Conservation (phyloP, 2,329 filamentous ascomycete species). For the Whalleya microplaca region DNA sequence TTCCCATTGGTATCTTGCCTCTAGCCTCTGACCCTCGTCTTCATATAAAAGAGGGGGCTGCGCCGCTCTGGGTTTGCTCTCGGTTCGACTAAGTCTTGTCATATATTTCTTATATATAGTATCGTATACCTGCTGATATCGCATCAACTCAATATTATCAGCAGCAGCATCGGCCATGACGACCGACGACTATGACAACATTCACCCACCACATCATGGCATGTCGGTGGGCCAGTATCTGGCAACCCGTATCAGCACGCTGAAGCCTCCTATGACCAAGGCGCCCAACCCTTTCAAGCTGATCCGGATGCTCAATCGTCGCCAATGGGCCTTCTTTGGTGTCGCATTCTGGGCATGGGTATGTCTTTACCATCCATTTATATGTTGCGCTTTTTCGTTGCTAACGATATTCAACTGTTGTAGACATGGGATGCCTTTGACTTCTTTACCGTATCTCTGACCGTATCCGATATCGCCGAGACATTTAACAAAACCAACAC, state of each 20-base stretch:
- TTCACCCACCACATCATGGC: constrained; percentile 49
- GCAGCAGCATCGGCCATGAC: neutral
- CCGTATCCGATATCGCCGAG: constrained; percentile 55
- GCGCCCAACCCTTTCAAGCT: constrained; percentile 57
- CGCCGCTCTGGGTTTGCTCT: neutral
- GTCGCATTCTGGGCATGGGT: constrained; percentile 63
- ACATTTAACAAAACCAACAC: constrained; percentile 57
- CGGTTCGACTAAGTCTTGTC: neutral
- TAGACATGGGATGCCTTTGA: constrained; percentile 68
- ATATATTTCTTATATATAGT: neutral
- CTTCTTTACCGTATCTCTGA: constrained; percentile 68
- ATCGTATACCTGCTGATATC: neutral
- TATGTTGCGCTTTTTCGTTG: neutral
- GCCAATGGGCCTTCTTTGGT: constrained; percentile 59
- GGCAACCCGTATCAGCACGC: constrained; percentile 55
- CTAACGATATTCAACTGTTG: constrained; percentile 4
- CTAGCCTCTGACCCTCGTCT: too few species aligned
- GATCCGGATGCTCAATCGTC: constrained; percentile 51
- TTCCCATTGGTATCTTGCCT: neutral
- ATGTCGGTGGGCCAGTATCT: constrained; percentile 54
- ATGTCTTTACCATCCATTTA: constrained; percentile 22
- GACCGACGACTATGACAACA: constrained; percentile 22
- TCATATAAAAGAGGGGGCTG: neutral
- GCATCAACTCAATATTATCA: neutral
- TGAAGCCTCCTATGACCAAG: constrained; percentile 61